Percentiles rank a stretch among this genome's conserved stretches.
These are phyloP conservation scores for Cercis canadensis DNA, from an alignment of 306 rosid species.

Conservation along the genomic window DNA sequence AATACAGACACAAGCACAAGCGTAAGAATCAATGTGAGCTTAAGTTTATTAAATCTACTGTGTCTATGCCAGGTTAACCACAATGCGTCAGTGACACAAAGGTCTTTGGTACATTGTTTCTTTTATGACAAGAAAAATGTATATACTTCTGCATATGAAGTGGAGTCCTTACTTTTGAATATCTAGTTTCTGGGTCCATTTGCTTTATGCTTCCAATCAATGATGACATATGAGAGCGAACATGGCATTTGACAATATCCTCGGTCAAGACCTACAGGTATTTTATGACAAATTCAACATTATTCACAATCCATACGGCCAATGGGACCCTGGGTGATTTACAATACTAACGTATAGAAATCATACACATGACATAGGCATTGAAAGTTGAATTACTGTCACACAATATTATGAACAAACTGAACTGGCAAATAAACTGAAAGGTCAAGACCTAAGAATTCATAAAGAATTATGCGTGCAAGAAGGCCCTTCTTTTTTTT, in stretches of 20 bases:
- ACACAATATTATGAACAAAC: slow-evolving; percentile 3
- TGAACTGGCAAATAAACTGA: slow-evolving; percentile 24
- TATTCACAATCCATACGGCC: slow-evolving; percentile 9
- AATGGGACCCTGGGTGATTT: slow-evolving; percentile 1
- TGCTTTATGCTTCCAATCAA: slow-evolving; percentile 47
- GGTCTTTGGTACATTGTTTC: too few species aligned
- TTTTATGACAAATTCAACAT: slow-evolving; percentile 25
- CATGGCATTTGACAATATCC: slow-evolving; percentile 80
- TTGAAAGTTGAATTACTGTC: background rate
- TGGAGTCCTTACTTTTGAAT: slow-evolving; percentile 68
- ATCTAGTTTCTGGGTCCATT: slow-evolving; percentile 49
- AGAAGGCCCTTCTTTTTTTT: background rate
- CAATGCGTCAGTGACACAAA: background rate
- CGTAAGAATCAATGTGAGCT: too few species aligned
- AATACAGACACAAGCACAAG: background rate
- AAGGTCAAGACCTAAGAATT: background rate
- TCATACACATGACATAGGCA: slow-evolving; percentile 8
- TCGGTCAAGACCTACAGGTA: slow-evolving; percentile 70
- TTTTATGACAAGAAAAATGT: too few species aligned
- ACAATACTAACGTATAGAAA: slow-evolving; percentile 30
- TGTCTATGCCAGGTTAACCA: too few species aligned
- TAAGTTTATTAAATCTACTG: too few species aligned
- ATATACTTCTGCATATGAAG: slow-evolving; percentile 6
- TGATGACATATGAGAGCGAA: slow-evolving; percentile 66
- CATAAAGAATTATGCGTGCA: background rate